Percentiles rank a stretch among this genome's conserved stretches.
These are phyloP conservation scores for Pseudogymnoascus sp. DNA, from an alignment of 2,329 filamentous ascomycete species.

Conservation along the genomic window DNA sequence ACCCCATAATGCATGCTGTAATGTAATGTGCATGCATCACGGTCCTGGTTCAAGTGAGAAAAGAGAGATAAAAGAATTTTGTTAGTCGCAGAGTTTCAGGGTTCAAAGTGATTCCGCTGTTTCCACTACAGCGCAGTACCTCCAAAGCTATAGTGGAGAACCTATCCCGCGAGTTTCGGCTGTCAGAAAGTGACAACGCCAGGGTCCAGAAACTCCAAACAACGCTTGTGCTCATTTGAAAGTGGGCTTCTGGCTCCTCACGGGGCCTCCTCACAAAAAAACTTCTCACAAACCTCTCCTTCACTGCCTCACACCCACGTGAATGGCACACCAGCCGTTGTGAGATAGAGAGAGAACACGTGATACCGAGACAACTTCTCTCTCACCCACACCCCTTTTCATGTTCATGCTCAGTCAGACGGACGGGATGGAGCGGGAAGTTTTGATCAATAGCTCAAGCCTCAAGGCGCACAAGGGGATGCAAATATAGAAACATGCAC, in stretches of 20 bases:
- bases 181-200: background rate
- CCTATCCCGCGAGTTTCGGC: background rate
- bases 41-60: background rate
- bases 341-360: background rate
- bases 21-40: background rate
- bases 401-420: background rate
- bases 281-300: background rate
- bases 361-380: background rate
- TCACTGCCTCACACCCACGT: background rate
- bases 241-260: background rate
- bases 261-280: background rate
- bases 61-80: background rate
- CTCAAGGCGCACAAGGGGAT: background rate
- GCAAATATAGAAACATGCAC: constrained; percentile 1
- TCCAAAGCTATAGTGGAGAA: background rate
- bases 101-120: background rate
- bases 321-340: background rate
- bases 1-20: background rate
- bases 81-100: background rate
- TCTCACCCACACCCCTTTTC: background rate
- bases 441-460: background rate
- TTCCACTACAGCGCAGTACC: background rate
- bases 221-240: background rate
- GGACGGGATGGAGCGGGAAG: background rate
- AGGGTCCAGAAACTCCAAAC: background rate